phyloP scores from a whole-genome alignment of 225 moss, liverwort and hornwort species.

The Pleurozium schreberi region DNA sequence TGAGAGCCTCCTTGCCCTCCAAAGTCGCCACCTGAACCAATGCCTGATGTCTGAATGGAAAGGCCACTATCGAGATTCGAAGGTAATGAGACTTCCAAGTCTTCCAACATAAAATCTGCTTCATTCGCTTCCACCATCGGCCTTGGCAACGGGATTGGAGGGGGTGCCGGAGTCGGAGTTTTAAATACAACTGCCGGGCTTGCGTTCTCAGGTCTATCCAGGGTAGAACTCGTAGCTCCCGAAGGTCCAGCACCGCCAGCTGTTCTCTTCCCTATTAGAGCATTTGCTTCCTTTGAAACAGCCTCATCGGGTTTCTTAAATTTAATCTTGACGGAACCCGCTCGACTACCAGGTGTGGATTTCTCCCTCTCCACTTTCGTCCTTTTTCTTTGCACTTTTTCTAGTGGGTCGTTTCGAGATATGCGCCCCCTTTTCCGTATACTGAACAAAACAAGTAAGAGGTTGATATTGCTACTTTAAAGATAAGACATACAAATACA shows the following conservation, averaged over 20 bases:
- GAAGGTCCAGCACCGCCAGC: conserved; percentile 1
- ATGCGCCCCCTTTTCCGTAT: conserved; percentile 56
- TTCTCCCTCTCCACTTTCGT: conserved; percentile 83
- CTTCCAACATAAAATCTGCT: conserved; percentile 93
- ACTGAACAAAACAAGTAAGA: conserved; percentile 4
- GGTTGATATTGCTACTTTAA: not conserved
- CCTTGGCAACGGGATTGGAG: conserved; percentile 43
- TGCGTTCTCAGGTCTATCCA: not conserved
- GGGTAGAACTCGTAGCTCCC: not conserved
- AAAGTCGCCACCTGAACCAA: conserved; percentile 16
- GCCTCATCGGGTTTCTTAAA: conserved; percentile 41
- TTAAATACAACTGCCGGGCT: conserved; percentile 1
- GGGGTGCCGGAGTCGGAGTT: not conserved
- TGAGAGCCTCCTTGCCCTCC: conserved; percentile 17
- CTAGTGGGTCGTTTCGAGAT: conserved; percentile 41
- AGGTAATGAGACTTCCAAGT: conserved; percentile 73
- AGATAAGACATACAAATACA: not conserved
- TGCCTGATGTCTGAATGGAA: conserved; percentile 39
- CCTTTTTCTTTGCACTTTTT: conserved; percentile 79
- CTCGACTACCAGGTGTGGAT: conserved; percentile 49
- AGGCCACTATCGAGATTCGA: conserved; percentile 58
- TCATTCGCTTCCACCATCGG: conserved; percentile 92
- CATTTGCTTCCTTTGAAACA: not conserved
- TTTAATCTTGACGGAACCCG: conserved; percentile 48
- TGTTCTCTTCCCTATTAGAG: not conserved